A percentile compares a stretch with the other conserved stretches of the same genome.
Conservation (phyloP, 192 early-diverging fungal species). For the Coemansia reversa region DNA sequence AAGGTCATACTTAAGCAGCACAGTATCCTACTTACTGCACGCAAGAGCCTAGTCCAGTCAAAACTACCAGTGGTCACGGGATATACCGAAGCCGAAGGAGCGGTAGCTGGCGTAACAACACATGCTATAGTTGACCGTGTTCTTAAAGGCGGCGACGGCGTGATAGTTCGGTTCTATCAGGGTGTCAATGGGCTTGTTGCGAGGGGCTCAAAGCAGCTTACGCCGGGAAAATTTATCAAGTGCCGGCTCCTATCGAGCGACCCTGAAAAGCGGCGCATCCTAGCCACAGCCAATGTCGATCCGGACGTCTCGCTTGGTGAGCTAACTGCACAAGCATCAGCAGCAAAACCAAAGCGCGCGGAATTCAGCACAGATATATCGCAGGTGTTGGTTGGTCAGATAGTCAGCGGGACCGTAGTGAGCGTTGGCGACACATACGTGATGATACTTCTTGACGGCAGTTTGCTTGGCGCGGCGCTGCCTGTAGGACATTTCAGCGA, state of each 20-base stretch:
- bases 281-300: constrained; percentile 53
- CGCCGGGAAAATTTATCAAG: constrained; percentile 69
- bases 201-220: constrained; percentile 57
- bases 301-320: constrained; percentile 34
- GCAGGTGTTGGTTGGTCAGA: constrained; percentile 45
- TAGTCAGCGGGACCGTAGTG: constrained; percentile 61
- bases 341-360: background rate
- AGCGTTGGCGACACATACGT: constrained; percentile 51
- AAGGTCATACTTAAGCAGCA: constrained; percentile 55
- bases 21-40: constrained; percentile 72
- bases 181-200: constrained; percentile 63
- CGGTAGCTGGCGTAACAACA: constrained; percentile 60
- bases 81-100: constrained; percentile 55
- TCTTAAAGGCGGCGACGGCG: constrained; percentile 57
- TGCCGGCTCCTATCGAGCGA: constrained; percentile 69
- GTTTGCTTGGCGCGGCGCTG: constrained; percentile 58
- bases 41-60: constrained; percentile 71
- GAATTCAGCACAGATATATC: constrained; percentile 33
- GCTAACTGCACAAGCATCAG: constrained; percentile 19
- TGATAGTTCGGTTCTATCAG: constrained; percentile 80
- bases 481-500: constrained; percentile 65
- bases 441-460: constrained; percentile 60
- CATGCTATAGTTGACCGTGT: constrained; percentile 35
- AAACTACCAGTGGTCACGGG: constrained; percentile 64
- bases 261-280: constrained; percentile 58